phyloP scores from a whole-genome alignment of 2,329 filamentous ascomycete genomes.

The Fusarium nisikadoi region DNA sequence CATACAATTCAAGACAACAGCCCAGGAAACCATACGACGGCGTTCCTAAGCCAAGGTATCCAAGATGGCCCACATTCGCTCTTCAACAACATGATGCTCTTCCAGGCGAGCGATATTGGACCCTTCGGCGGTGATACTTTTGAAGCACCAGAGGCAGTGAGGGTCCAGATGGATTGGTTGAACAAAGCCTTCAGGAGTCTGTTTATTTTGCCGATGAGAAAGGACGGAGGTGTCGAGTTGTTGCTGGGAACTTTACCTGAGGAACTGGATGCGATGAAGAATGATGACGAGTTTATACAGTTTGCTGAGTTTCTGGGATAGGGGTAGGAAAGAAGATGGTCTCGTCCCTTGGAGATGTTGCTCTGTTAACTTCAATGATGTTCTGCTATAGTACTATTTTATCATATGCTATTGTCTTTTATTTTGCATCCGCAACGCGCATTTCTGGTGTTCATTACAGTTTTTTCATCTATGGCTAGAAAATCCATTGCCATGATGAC shows the following conservation, averaged over 20 bases:
- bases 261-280: neutral
- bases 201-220: neutral
- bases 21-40: neutral
- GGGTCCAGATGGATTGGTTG: neutral
- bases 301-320: neutral
- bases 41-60: neutral
- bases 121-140: neutral
- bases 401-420: accelerated
- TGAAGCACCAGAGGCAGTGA: neutral
- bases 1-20: neutral
- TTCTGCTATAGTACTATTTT: neutral
- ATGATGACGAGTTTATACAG: neutral
- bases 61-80: neutral
- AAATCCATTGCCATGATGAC: neutral
- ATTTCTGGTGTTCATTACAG: accelerated
- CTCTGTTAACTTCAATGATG: accelerated
- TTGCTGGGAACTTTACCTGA: neutral
- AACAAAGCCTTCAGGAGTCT: neutral
- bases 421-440: too few relatives aligned
- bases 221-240: neutral
- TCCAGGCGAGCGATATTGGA: neutral
- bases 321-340: accelerated
- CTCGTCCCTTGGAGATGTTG: accelerated
- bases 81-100: neutral
- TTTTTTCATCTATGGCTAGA: accelerated